Conservation (phyloP, 176 grass and related monocot species). For the Juncus effusus region DNA sequence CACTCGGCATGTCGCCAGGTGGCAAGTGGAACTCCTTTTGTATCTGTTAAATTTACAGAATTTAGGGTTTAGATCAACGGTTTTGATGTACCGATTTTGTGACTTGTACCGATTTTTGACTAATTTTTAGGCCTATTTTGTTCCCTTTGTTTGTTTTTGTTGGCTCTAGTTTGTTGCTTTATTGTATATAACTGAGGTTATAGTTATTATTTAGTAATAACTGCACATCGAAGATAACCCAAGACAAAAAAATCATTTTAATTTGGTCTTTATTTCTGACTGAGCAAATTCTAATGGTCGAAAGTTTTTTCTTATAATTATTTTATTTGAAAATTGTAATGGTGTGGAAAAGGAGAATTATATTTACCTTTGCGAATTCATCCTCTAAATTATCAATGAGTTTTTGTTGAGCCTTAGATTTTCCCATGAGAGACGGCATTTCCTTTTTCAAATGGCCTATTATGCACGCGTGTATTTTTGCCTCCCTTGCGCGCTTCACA, state of each 20-base stretch:
- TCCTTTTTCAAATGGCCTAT: slow-evolving; percentile 69
- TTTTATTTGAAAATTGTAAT: neutral
- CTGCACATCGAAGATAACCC: no score
- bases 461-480: slow-evolving; percentile 69
- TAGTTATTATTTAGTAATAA: no score
- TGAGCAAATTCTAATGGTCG: no score
- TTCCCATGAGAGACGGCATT: slow-evolving; percentile 76
- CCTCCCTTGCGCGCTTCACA: slow-evolving; percentile 65
- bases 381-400: slow-evolving; percentile 54
- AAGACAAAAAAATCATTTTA: no score
- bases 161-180: no score
- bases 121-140: no score
- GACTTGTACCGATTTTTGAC: no score
- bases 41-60: slow-evolving; percentile 30
- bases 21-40: slow-evolving; percentile 78
- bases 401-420: slow-evolving; percentile 70
- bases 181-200: no score
- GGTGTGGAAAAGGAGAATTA: neutral
- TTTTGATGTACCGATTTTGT: no score
- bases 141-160: no score
- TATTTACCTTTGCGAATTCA: slow-evolving; percentile 49
- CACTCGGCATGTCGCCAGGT: slow-evolving; percentile 60
- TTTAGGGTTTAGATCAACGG: neutral
- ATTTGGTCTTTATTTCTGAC: no score
- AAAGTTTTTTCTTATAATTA: no score